A percentile compares a stretch with the other conserved stretches of the same genome.
These are phyloP conservation scores for Ilyonectria destructans DNA, from an alignment of 2,329 filamentous ascomycete species.

Conservation along the genomic window DNA sequence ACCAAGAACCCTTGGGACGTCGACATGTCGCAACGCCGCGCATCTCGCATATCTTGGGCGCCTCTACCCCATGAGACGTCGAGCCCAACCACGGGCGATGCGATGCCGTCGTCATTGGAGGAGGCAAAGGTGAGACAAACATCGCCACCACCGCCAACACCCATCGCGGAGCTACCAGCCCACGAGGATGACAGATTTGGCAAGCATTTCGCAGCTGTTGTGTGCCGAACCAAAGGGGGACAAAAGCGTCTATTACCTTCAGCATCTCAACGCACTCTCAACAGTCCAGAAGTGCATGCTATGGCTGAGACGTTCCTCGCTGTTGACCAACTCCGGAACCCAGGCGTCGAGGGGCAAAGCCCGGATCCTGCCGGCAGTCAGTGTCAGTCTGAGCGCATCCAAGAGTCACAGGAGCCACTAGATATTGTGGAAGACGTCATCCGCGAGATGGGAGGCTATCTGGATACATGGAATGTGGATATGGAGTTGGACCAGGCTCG, in stretches of 20 bases:
- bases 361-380: slow-evolving; percentile 26
- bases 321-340: slow-evolving; percentile 42
- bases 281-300: slow-evolving; percentile 44
- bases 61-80: slow-evolving; percentile 50
- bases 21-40: slow-evolving; percentile 49
- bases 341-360: slow-evolving; percentile 21
- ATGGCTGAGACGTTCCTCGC: slow-evolving; percentile 49
- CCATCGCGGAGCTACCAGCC: slow-evolving; percentile 54
- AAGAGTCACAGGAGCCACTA: slow-evolving; percentile 52
- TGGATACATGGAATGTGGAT: slow-evolving; percentile 56
- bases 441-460: slow-evolving; percentile 55
- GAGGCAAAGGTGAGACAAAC: slow-evolving; percentile 44
- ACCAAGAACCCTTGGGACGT: slow-evolving; percentile 54
- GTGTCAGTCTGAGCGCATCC: slow-evolving; percentile 20
- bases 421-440: slow-evolving; percentile 58
- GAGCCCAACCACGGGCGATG: slow-evolving; percentile 3
- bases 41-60: slow-evolving; percentile 60
- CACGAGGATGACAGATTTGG: slow-evolving; percentile 59
- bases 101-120: slow-evolving; percentile 25
- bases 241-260: slow-evolving; percentile 59
- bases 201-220: slow-evolving; percentile 65
- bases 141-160: slow-evolving; percentile 63
- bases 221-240: slow-evolving; percentile 52
- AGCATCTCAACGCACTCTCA: slow-evolving; percentile 56
- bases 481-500: slow-evolving; percentile 54